A percentile compares a stretch with the other conserved stretches of the same genome.
Evolutionary conservation across 2,329 filamentous ascomycete genomes (phyloP).

Genomic region (Rutstroemia sp.): DNA sequence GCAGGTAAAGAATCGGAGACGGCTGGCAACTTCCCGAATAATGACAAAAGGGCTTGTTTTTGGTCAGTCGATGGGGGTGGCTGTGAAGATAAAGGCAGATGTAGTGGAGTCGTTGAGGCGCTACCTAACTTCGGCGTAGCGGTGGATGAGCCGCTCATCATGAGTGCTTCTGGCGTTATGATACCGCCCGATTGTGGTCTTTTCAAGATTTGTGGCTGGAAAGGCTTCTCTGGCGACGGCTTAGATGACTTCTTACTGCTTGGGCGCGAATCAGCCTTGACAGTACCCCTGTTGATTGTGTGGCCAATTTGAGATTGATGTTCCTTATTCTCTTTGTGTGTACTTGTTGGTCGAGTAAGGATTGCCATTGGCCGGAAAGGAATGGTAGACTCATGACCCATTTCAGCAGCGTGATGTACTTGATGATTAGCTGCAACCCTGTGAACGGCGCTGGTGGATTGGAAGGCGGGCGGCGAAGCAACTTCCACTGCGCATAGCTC

Average conservation of each 20-base stretch:
- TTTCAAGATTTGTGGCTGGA: conserved; percentile 47
- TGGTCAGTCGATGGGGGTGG: conserved; percentile 38
- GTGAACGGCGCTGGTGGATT: neutral
- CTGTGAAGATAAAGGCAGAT: conserved; percentile 5
- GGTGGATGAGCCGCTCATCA: neutral
- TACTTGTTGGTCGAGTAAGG: conserved; percentile 21
- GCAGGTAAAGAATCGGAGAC: conserved; percentile 7
- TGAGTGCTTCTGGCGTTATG: neutral
- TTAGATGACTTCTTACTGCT: neutral
- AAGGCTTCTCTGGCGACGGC: conserved; percentile 34
- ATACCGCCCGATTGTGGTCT: conserved; percentile 36
- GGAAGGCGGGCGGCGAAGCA: conserved; percentile 12
- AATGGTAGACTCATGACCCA: conserved; percentile 22
- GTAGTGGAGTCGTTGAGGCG: neutral
- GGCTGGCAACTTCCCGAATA: conserved; percentile 23
- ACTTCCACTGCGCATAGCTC: conserved; percentile 28
- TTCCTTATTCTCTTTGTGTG: conserved; percentile 10
- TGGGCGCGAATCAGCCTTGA: neutral
- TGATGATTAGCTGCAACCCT: conserved; percentile 6
- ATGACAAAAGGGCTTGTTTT: conserved; percentile 35
- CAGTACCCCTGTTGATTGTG: no score
- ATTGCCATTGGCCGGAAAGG: conserved; percentile 26
- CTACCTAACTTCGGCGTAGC: neutral
- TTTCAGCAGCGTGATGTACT: conserved; percentile 11
- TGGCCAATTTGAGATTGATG: no score